Evolutionary conservation across 306 rosid genomes (phyloP), one percentile per base, ranked within the genome.

Genomic region (Sicyos edulis): DNA sequence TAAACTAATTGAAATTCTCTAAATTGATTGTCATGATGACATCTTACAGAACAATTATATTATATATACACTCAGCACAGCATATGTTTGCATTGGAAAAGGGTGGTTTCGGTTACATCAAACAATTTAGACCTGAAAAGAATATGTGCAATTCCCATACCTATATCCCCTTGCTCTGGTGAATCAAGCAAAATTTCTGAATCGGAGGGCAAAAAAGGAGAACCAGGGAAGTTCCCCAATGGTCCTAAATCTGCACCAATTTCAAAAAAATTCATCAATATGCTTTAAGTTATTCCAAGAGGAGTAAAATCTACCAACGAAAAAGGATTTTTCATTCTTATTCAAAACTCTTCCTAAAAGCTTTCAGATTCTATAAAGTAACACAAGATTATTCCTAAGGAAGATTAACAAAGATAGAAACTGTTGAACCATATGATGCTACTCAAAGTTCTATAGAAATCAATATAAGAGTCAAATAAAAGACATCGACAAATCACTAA

Each of bases 111-210:
- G 40, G 63, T 40, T 71, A 34, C 15, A 54, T 37, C 54, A 34
- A 71, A 37, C 32, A 54, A 71, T 13, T 11, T 19, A 16, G 50
- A 54, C 22, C 52, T 11, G 19, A 20, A 11, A 71, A 55, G 64
- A 71, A 49, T 71, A 15, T n/a, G 47, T 10, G 77, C 26, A 42
- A 17, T 24, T 47, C 57, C 40, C 37, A 54, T 85, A 91, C 97
- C 99, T 85, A 95, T 85, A 82, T 87, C 99, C 57, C 91, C 95
- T 84, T 86, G 97, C 77, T 91, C 97, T 3, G 97, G 90, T 56
- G 99, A 93, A 73, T 93, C 95, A 7, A 91, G 90, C 80, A 91
- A 86, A 71, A 93, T 87, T 74, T 95, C 99, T 16, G 97, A 89
- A 82, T 91, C 97, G 15, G 96, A 95, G 14, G 91, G 91, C 78